Conservation (phyloP, 192 early-diverging fungal genomes). For the Coemansia sp. region DNA sequence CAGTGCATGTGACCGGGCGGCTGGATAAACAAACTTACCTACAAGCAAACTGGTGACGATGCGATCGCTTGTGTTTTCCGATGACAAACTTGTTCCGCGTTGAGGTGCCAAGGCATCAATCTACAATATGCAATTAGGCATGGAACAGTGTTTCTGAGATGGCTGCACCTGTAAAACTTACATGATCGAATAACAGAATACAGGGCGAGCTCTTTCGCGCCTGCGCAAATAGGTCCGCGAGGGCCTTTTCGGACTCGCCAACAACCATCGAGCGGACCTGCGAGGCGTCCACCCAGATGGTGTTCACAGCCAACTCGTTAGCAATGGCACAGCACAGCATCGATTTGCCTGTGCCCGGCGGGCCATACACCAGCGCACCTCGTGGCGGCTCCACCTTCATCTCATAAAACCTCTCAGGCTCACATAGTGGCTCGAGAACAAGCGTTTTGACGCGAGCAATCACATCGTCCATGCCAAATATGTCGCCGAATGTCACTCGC, state of each 20-base stretch:
- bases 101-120: conserved; percentile 78
- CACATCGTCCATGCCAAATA: conserved; percentile 74
- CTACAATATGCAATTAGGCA: conserved; percentile 30
- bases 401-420: conserved; percentile 43
- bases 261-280: conserved; percentile 88
- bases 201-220: conserved; percentile 83
- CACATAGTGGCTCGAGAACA: conserved; percentile 53
- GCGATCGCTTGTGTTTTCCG: conserved; percentile 80
- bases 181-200: conserved; percentile 89
- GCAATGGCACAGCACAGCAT: conserved; percentile 82
- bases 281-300: conserved; percentile 81
- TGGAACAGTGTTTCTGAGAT: not conserved
- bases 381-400: conserved; percentile 69
- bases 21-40: conserved; percentile 26
- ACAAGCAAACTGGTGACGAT: conserved; percentile 83
- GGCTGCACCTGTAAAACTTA: conserved; percentile 7
- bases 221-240: conserved; percentile 79
- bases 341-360: conserved; percentile 88
- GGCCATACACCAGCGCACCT: conserved; percentile 84
- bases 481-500: conserved; percentile 60
- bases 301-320: conserved; percentile 73
- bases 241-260: conserved; percentile 88
- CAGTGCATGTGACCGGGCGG: not conserved
- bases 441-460: conserved; percentile 58
- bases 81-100: conserved; percentile 65